Percentiles rank a stretch among this genome's conserved stretches.
These are phyloP conservation scores for Tolypocladium tundrense DNA, from an alignment of 2,329 filamentous ascomycete genomes.

Conservation along the genomic window DNA sequence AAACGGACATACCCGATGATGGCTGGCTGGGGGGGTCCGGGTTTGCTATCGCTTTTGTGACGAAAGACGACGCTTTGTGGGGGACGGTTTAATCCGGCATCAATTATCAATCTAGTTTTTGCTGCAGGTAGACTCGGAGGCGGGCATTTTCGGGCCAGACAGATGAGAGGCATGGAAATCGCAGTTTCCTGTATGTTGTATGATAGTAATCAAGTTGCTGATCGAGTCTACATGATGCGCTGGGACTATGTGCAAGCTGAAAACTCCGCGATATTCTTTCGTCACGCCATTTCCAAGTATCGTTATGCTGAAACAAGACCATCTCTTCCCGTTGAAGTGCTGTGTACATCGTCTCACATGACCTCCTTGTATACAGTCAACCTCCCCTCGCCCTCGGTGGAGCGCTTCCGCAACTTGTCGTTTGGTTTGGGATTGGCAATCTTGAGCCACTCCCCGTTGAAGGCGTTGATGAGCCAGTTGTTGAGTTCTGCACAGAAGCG, in stretches of 20 bases:
- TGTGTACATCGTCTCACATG: neutral
- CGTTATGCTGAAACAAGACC: neutral
- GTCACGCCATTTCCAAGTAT: neutral
- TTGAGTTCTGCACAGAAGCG: slow-evolving; percentile 49
- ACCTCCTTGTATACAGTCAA: neutral
- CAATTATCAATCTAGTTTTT: neutral
- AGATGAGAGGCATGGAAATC: neutral
- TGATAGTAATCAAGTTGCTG: slow-evolving; percentile 8
- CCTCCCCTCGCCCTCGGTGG: neutral
- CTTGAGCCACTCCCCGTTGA: slow-evolving; percentile 89
- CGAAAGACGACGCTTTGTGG: neutral
- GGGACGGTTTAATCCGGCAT: neutral
- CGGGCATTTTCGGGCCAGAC: slow-evolving; percentile 2
- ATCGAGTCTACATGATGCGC: neutral
- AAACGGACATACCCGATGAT: neutral
- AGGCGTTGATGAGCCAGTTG: slow-evolving; percentile 93
- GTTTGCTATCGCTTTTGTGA: neutral
- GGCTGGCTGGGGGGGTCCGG: neutral
- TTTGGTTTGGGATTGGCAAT: slow-evolving; percentile 39
- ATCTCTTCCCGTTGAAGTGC: too few relatives aligned
- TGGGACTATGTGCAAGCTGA: neutral
- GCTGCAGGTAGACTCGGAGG: slow-evolving; percentile 4
- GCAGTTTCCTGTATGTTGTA: slow-evolving; percentile 2
- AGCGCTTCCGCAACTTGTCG: slow-evolving; percentile 8
- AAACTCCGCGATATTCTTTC: too few relatives aligned